A percentile compares a stretch with the other conserved stretches of the same genome.
phyloP scores from a whole-genome alignment of 352 stramenopile genomes.

The Phytophthora pluvialis region DNA sequence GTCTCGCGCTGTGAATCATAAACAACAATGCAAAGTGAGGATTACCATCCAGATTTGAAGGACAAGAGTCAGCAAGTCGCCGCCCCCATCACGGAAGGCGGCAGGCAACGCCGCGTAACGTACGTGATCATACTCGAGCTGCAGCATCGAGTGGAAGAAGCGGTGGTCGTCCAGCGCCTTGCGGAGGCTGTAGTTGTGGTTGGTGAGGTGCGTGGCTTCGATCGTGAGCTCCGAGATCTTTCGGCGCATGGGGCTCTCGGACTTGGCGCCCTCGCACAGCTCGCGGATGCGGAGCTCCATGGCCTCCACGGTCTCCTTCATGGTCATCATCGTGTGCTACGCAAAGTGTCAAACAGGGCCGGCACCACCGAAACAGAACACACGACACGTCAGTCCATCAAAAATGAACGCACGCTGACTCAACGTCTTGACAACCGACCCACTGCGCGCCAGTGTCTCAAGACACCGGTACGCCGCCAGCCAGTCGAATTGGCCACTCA shows the following conservation, averaged over 20 bases:
- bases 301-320: constrained; percentile 52
- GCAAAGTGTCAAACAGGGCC: constrained; percentile 26
- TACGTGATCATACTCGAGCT: constrained; percentile 70
- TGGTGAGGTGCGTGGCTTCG: constrained; percentile 50
- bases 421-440: neutral
- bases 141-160: constrained; percentile 70
- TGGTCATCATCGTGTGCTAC: constrained; percentile 58
- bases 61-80: neutral
- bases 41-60: constrained; percentile 4
- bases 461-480: neutral
- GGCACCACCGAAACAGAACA: constrained; percentile 17
- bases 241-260: constrained; percentile 25
- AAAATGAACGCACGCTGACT: constrained; percentile 13
- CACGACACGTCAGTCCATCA: constrained; percentile 5
- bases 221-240: constrained; percentile 46
- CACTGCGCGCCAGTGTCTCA: neutral
- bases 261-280: constrained; percentile 37
- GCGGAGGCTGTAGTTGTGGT: constrained; percentile 61
- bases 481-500: constrained; percentile 16
- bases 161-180: constrained; percentile 55
- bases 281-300: constrained; percentile 45
- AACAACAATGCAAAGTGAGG: constrained; percentile 7
- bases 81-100: neutral
- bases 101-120: constrained; percentile 14
- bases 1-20: constrained; percentile 40